Conservation (phyloP, 2,329 filamentous ascomycete genomes). For the Dactylellina cionopaga region DNA sequence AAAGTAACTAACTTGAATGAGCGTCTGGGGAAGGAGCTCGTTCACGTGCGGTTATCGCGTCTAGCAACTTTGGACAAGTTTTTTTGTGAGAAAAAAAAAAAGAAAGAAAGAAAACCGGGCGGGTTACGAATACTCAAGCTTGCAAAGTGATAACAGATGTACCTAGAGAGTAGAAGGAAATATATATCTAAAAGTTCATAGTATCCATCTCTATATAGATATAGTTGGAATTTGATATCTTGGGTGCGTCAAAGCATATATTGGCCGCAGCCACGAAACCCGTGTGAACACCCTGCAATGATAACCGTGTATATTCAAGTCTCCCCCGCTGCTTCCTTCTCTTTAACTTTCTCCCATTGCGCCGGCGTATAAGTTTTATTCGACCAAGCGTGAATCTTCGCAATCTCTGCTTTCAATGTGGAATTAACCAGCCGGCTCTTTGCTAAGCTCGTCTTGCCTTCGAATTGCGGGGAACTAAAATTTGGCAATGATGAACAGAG, state of each 20-base stretch:
- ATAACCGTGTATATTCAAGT: no score
- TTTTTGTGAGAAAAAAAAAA: not conserved
- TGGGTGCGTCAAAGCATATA: no score
- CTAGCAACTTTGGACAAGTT: not conserved
- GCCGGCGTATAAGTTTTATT: constrained; percentile 92
- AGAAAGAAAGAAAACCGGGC: not conserved
- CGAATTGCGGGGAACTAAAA: constrained; percentile 70
- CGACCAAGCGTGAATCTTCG: constrained; percentile 92
- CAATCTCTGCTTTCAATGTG: constrained; percentile 85
- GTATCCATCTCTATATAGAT: no score
- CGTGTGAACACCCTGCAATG: no score
- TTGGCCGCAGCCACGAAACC: no score
- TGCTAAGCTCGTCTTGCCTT: constrained; percentile 79
- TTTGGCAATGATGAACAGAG: no score
- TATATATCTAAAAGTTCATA: no score
- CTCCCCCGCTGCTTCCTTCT: constrained; percentile 56
- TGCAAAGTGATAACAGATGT: no score
- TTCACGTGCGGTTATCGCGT: constrained; percentile 11
- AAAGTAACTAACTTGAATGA: no score
- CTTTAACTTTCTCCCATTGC: constrained; percentile 79
- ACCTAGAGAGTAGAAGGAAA: no score
- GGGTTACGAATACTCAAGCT: no score
- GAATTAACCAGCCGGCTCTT: constrained; percentile 87
- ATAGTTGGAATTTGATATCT: no score
- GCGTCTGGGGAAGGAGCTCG: not conserved